Percentiles rank a stretch among this genome's conserved stretches.
Evolutionary conservation across 345 rosid genomes (phyloP).

Genomic region (Sisymbrium irio): DNA sequence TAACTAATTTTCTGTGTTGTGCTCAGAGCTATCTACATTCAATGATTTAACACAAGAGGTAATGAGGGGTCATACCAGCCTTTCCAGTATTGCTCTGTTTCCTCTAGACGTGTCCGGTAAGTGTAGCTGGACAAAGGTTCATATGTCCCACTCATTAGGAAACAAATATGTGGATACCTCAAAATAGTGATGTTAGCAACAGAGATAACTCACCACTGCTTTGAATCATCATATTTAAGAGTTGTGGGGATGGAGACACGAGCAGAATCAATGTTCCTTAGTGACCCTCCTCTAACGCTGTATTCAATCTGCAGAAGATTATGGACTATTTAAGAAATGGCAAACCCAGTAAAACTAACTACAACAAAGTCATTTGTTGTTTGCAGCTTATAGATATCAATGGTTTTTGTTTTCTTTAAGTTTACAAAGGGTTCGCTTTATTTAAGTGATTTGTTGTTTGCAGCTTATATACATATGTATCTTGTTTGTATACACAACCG

Average conservation of each 20-base stretch:
- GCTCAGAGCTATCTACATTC: not conserved
- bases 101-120: conserved; percentile 63
- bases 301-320: conserved; percentile 64
- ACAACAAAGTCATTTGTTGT: not conserved
- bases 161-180: not conserved
- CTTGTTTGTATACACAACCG: not conserved
- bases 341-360: not conserved
- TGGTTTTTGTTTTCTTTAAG: not conserved
- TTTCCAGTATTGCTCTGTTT: conserved; percentile 96
- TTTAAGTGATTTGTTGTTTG: not conserved
- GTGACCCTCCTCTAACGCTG: conserved; percentile 81
- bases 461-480: too few relatives aligned
- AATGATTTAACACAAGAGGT: not conserved
- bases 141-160: conserved; percentile 24
- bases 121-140: conserved; percentile 53
- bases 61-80: conserved; percentile 59
- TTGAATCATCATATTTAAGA: conserved; percentile 68
- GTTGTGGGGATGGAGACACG: conserved; percentile 84
- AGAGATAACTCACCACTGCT: conserved; percentile 59
- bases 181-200: not conserved
- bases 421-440: not conserved
- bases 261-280: conserved; percentile 90
- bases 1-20: not conserved
- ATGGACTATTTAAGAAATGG: not conserved
- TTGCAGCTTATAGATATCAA: not conserved